Conservation (phyloP, 2,329 filamentous ascomycete genomes). For the Colletotrichum viniferum region DNA sequence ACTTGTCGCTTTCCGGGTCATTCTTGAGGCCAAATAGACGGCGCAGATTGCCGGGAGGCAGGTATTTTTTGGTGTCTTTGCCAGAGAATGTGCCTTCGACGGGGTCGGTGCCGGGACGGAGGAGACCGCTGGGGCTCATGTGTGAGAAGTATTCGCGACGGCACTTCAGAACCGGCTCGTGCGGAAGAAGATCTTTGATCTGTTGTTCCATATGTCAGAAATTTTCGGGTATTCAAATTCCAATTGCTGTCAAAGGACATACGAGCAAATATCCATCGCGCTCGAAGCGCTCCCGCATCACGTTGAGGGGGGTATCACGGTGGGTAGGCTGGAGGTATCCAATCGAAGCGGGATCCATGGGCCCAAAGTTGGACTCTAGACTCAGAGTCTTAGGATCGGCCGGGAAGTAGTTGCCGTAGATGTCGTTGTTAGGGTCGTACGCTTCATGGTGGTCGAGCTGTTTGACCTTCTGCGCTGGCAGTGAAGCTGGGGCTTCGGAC, state of each 20-base stretch:
- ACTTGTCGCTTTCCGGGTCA: background rate
- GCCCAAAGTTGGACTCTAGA: background rate
- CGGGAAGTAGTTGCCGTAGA: background rate
- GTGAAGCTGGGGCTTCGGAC: background rate
- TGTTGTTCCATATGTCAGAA: background rate
- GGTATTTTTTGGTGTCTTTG: background rate
- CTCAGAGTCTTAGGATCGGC: background rate
- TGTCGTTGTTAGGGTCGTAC: background rate
- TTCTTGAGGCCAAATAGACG: background rate
- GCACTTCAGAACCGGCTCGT: constrained; percentile 10
- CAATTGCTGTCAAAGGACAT: background rate
- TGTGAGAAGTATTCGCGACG: constrained; percentile 16
- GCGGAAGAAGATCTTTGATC: constrained; percentile 2
- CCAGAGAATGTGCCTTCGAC: constrained; percentile 15
- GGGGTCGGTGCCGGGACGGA: constrained; percentile 7
- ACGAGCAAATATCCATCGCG: constrained; percentile 14
- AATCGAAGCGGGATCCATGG: background rate
- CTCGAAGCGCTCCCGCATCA: constrained; percentile 10
- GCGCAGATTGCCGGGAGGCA: constrained; percentile 4
- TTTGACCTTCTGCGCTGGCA: background rate
- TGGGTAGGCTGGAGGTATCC: background rate
- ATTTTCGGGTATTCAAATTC: background rate
- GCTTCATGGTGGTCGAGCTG: background rate
- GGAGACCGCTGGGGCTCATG: constrained; percentile 20
- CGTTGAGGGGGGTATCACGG: background rate